Conservation (phyloP, 176 grass and related monocot species). For the maize (Zea mays) region DNA sequence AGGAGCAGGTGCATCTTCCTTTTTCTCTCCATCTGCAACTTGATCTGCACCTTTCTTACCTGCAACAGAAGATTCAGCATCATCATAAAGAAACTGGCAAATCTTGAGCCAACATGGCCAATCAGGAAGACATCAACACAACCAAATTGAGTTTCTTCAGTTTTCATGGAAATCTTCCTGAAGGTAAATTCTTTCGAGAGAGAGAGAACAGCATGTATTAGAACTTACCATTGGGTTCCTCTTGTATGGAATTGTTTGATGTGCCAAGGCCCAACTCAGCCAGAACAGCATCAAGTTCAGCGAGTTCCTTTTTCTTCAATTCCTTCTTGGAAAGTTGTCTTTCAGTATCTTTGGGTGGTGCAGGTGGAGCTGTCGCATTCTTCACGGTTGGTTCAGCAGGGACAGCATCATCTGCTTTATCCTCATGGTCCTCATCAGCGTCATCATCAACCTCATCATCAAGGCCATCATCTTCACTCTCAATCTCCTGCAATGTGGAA, state of each 20-base stretch:
- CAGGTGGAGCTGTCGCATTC: slow-evolving; percentile 46
- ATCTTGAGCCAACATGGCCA: not conserved
- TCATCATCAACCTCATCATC: slow-evolving; percentile 70
- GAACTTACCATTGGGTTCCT: slow-evolving; percentile 49
- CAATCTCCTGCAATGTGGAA: slow-evolving; percentile 61
- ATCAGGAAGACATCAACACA: not conserved
- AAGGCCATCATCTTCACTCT: slow-evolving; percentile 86
- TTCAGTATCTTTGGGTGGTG: slow-evolving; percentile 70
- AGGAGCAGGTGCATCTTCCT: slow-evolving; percentile 42
- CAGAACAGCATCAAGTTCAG: slow-evolving; percentile 84
- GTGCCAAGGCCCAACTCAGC: slow-evolving; percentile 61
- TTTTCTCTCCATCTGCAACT: slow-evolving; percentile 54
- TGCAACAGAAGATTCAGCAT: slow-evolving; percentile 21
- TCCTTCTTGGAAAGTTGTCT: slow-evolving; percentile 96
- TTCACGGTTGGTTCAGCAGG: slow-evolving; percentile 39
- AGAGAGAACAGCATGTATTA: not conserved
- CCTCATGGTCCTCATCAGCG: slow-evolving; percentile 56
- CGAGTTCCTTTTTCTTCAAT: slow-evolving; percentile 92
- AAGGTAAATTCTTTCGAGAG: not conserved
- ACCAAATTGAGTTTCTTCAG: not conserved
- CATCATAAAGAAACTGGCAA: not conserved
- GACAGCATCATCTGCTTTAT: slow-evolving; percentile 52
- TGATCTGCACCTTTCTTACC: slow-evolving; percentile 42
- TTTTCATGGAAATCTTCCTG: not conserved
- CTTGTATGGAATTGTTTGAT: slow-evolving; percentile 34